Evolutionary conservation across 371 early-diverging fungal genomes (phyloP), one percentile per base, ranked within the genome.

Genomic region (Syncephalastrum monosporum): DNA sequence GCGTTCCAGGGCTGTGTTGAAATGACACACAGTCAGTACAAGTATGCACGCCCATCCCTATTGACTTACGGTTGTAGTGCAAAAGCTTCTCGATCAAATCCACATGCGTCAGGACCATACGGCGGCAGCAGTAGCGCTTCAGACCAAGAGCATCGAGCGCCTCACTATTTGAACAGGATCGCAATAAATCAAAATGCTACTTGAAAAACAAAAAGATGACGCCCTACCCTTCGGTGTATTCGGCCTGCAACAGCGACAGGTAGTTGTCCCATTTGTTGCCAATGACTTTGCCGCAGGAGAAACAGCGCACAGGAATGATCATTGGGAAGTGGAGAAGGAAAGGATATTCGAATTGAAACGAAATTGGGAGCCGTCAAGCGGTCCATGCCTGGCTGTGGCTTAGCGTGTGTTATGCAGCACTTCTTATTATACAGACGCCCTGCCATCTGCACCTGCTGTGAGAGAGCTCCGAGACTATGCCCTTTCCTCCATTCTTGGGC

Each of bases 21-120:
- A 10, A 33, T 33, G 38, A 2, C 38, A 8, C 2, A 10, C 8
- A 10, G 10, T 33, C 3, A 33, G 38, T 33, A 33, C 38, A 10
- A 10, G 12, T 33, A 2, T 33, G 10, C 10, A 8, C 7, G 7
- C 10, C 38, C 6, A 3, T 10, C 8, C 38, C 5, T 10, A 10
- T 49, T 33, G 38, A 81, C 88, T 80, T 82, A 90, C 89, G 84
- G 68, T 95, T 95, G 75, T 93, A 99, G 72, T 97, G 93, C 53
- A 99, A 74, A 27, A 99, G 82, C 76, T 99, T 99, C 71, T 99
- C 99, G 73, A 99, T 98, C 69, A 99, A 83, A 65, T 99, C 99
- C 38, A 99, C 98, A 74, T 99, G 99, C 13, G 97, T 96, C 48
- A 99, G 85, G 38, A 98, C 91, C 98, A 99, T 99, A 63, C 99